These are phyloP conservation scores for Fraxinus americana DNA, from an alignment of 257 asterid genomes.

Conservation along the genomic window DNA sequence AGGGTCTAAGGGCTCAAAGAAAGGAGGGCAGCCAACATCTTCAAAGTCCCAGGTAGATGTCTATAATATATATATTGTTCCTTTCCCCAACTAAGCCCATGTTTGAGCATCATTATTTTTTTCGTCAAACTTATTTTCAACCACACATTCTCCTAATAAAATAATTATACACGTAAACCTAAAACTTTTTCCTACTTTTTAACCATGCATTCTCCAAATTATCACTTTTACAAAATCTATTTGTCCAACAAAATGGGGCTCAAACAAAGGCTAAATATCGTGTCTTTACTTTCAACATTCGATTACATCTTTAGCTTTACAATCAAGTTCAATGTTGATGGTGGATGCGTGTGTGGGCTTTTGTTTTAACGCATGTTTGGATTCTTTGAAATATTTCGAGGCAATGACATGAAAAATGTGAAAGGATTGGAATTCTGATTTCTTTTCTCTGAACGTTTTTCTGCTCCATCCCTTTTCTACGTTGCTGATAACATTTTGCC, in stretches of 20 bases:
- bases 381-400: neutral
- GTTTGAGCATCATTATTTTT: no score
- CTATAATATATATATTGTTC: neutral
- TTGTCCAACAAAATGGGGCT: no score
- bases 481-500: neutral
- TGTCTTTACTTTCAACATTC: neutral
- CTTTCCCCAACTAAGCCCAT: neutral
- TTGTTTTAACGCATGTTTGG: neutral
- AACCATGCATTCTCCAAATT: no score
- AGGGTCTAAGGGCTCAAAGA: slow-evolving; percentile 65
- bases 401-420: neutral
- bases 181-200: no score
- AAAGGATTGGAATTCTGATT: neutral
- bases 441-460: neutral
- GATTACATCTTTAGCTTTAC: neutral
- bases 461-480: neutral
- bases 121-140: no score
- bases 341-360: neutral
- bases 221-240: no score
- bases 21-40: slow-evolving; percentile 60
- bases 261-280: neutral
- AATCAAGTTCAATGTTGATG: neutral
- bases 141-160: no score
- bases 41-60: slow-evolving; percentile 81
- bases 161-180: no score